Base-by-base conservation (phyloP, 148 eudicot genomes). In the Diospyros lotus region DNA sequence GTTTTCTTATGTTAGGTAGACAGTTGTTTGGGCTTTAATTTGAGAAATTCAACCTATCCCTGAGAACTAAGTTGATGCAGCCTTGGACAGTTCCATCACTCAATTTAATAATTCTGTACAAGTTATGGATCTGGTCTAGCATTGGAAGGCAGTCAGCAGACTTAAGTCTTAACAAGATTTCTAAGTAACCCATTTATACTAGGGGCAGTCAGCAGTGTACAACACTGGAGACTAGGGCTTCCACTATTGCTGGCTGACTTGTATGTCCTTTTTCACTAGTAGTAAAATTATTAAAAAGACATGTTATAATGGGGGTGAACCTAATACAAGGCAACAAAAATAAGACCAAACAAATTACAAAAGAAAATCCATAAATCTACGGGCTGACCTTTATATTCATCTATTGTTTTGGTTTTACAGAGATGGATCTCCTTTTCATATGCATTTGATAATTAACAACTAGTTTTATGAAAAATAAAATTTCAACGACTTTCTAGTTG, bases 21-120 rank as follows among this genome's bases (percentile, higher is more conserved):
- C n/a, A 42, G 14, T 17, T 65, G 43, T 17, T 72, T 72, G 44
- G 51, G 75, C 66, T 72, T 39, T 46, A 58, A 53, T 15, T 72
- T 65, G 44, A 18, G 10, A 58, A 45, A 62, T 44, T 17, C 43
- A n/a, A 58, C n/a, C 17, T 58, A 15, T 58, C 64, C 74, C 44
- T 11, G 44, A 68, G 46, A 68, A 5, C 72, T 48, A 68, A 50
- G 58, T 68, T 51, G 71, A 38, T 68, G 17, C 56, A 50, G 43
- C n/a, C n/a, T 56, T 71, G 38, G 64, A 48, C 52, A 43, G 64
- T 41, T 58, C 12, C 3, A 55, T 54, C 55, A 67, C 12, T 67
- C 53, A 67, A 46, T 43, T 46, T 54, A 43, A 41, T 48, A 48
- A 67, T 67, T 3, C 13, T n/a, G 1, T 41, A 59, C 40, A 13